Evolutionary conservation across 225 moss, liverwort and hornwort species (phyloP).

Genomic region (Bryum argenteum): DNA sequence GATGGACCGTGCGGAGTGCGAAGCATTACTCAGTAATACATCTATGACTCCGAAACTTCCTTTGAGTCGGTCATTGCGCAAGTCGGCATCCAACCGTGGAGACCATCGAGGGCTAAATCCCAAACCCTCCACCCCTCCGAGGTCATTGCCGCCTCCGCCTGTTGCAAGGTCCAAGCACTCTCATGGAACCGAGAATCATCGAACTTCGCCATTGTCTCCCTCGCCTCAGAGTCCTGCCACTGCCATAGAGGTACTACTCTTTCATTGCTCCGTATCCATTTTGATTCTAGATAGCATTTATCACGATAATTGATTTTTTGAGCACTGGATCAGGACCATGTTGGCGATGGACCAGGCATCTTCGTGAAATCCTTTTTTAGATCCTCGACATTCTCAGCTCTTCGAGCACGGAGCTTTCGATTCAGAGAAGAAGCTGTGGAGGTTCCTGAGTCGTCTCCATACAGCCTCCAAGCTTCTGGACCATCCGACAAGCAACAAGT

Average conservation of each 20-base stretch:
- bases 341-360: conserved; percentile 12
- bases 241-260: neutral
- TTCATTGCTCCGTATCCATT: neutral
- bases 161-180: conserved; percentile 20
- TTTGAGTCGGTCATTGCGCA: conserved; percentile 38
- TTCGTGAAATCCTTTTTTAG: conserved; percentile 25
- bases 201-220: neutral
- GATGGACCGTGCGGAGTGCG: conserved; percentile 37
- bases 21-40: conserved; percentile 21
- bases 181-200: conserved; percentile 10
- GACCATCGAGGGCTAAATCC: conserved; percentile 26
- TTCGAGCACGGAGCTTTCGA: conserved; percentile 39
- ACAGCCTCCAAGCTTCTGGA: conserved; percentile 43
- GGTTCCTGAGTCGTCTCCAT: conserved; percentile 51
- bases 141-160: conserved; percentile 29
- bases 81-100: conserved; percentile 38
- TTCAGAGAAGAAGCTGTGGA: conserved; percentile 10
- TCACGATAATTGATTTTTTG: neutral
- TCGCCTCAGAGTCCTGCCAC: neutral
- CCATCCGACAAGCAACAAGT: conserved; percentile 64
- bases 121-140: conserved; percentile 7
- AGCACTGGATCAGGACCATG: neutral
- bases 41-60: conserved; percentile 27
- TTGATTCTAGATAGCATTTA: too few species aligned
- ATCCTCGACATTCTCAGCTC: conserved; percentile 40